Evolutionary conservation across 2,329 filamentous ascomycete genomes (phyloP), one percentile per base, ranked within the genome.

Genomic region (Penicillium brevicompactum): DNA sequence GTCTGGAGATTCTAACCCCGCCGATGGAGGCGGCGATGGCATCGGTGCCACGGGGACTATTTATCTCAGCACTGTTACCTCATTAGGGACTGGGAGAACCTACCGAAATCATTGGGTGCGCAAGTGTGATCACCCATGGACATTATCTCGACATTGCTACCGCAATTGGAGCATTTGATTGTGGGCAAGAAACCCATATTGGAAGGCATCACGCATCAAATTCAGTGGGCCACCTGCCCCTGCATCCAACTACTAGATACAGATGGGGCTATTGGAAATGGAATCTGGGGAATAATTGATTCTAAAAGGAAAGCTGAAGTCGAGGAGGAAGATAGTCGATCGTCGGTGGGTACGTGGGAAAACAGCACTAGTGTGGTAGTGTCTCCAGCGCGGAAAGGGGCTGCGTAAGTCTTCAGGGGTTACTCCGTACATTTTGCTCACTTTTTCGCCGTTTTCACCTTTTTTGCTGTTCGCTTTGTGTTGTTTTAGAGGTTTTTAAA

Each of bases 91-190:
- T 8, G 11, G 27, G 31, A 42, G 51, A n/a, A 53, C 65, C 58
- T 76, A 74, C 78, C 69, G 57, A 76, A 69, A 53, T 69, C 62
- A 58, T 73, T 57, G 55, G 73, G 76, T 44, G 73, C 73, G 73
- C 92, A 96, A 58, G 90, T 72, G 78, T 96, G 92, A 59, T 95
- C 91, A 58, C 90, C 91, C 87, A 96, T 89, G 72, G 87, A 80
- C 40, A 89, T 88, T 64, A 96, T 94, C 69, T 92, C 88, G 56
- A 96, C 90, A 67, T 92, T 85, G 40, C 79, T 74, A 40, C 86
- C 84, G 71, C 91, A 96, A 77, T 82, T 86, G 50, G 91, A 95
- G 76, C 91, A 96, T 81, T 93, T 96, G 76, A 96, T 90, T 22
- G 87, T 87, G 68, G 91, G 90, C 78, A 94, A 80, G 61, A 92